Base-by-base conservation (phyloP, 1,139 yeast species). In the Geotrichum carabidarum region DNA sequence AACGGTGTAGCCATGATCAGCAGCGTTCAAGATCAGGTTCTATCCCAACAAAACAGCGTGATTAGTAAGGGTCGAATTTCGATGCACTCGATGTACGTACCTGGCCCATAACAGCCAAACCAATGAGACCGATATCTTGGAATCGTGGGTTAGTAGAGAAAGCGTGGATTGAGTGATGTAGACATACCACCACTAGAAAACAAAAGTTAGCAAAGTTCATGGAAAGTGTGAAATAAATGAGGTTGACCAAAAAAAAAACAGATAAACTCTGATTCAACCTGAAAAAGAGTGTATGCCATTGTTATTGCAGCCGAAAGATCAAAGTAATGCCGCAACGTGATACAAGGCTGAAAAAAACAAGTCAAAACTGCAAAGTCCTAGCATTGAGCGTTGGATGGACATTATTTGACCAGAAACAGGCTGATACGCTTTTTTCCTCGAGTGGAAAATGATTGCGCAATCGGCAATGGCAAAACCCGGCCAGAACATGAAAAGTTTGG, bases 71-170 rank as follows among this genome's bases (percentile, higher is more conserved):
- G 18, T 31, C n/a, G 11, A 22, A 76, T 17, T 22, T 40, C 7
- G 42, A 38, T 18, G 27, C n/a, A 15, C n/a, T 7, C 12, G 17
- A 31, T 15, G 15, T 14, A 54, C 57, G 12, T 54, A 54, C 57
- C 46, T 91, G 98, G 76, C 99, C 99, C 99, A 93, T 93, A 67
- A 93, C 99, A 86, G 99, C 99, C 83, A 93, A 83, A 73, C 99
- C 99, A 72, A 93, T 91, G 76, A 93, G 88, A 76, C 98, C 99
- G 77, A 93, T 84, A 84, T 93, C 99, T 81, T 22, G 40, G 4
- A 40, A 27, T 47, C 12, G 27, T 12, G 17, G 17, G 37, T 49
- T 41, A 14, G 30, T 43, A 6, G 9, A 6, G 15, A 27, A n/a
- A 43, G 41, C 11, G 18, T n/a, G 11, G 41, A 4, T 27, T 44